These are phyloP conservation scores for Metarhizium guizhouense DNA, from an alignment of 2,329 filamentous ascomycete genomes.

Conservation along the genomic window DNA sequence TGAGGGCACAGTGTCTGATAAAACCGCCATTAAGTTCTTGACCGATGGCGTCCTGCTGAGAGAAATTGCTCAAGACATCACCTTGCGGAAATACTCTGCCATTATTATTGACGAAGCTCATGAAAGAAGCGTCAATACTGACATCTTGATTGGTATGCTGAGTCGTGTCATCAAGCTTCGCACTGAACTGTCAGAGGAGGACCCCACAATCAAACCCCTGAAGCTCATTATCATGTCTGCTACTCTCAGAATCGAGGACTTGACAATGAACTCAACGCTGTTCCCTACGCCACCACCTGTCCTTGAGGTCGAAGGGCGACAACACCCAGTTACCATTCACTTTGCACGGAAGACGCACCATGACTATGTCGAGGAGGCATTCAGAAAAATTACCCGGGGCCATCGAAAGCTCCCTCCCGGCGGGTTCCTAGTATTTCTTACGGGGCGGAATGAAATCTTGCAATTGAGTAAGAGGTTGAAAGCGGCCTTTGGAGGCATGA, in stretches of 20 bases:
- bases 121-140: constrained; percentile 94
- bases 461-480: constrained; percentile 74
- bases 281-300: constrained; percentile 75
- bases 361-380: constrained; percentile 88
- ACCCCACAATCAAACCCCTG: constrained; percentile 63
- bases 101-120: constrained; percentile 96
- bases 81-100: constrained; percentile 80
- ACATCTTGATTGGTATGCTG: constrained; percentile 95
- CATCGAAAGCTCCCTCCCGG: constrained; percentile 86
- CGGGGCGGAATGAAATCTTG: constrained; percentile 84
- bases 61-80: constrained; percentile 83
- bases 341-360: constrained; percentile 74
- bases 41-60: constrained; percentile 92
- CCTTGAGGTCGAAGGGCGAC: constrained; percentile 81
- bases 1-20: constrained; percentile 69
- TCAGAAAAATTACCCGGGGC: constrained; percentile 75
- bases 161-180: constrained; percentile 84
- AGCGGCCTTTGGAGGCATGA: constrained; percentile 51
- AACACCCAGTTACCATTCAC: constrained; percentile 83
- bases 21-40: constrained; percentile 97
- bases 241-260: constrained; percentile 81
- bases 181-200: constrained; percentile 62
- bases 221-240: constrained; percentile 99
- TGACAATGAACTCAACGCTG: constrained; percentile 73
- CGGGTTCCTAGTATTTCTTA: constrained; percentile 88